Evolutionary conservation across 2,329 filamentous ascomycete species (phyloP), one percentile per base, ranked within the genome.

Genomic region (Podosphaera aphanis): DNA sequence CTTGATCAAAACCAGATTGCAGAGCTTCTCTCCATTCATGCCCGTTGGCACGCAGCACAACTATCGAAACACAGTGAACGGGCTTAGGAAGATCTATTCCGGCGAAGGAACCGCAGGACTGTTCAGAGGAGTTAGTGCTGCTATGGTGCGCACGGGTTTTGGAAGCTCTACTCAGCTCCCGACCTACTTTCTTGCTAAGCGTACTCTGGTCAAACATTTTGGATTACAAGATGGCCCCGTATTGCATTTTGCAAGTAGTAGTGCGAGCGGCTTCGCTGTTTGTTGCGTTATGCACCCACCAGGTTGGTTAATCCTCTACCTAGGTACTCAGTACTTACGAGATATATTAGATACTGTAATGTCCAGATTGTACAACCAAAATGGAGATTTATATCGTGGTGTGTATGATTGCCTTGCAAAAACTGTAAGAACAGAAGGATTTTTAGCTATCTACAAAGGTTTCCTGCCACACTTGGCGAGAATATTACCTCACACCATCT

Each of bases 361-460:
- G 90, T 90, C 84, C 50, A 80, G 90, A 51, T 79, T 98, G 69
- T 98, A 98, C 69, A 98, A 98, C 67, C 90, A 98, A 62, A 93
- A 86, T 50, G 90, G 90, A 45, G 93, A 94, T 60, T 71, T 98
- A n/a, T 98, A 98, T 68, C 78, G 73, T 54, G 82, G 86, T 48
- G 83, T 92, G 3, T 82, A 93, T 51, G 90, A 98, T 64, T 98
- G 90, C 61, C 64, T 95, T 49, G 74, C 73, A 60, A 86, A 93
- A 65, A 98, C 90, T 0, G 70, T 98, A 49, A 79, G 78, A 60
- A 93, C 84, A 0, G 90, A 98, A 61, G 90, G 90, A 19, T 56
- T 93, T 45, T 65, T 95, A 41, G 90, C 90, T 49, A 83, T 98
- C 48, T 98, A 98, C 69, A 98, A 98, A 68, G 90, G 90, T 48